Evolutionary conservation across 2,329 filamentous ascomycete genomes (phyloP), one percentile per base, ranked within the genome.

Genomic region (Claviceps spartinae): DNA sequence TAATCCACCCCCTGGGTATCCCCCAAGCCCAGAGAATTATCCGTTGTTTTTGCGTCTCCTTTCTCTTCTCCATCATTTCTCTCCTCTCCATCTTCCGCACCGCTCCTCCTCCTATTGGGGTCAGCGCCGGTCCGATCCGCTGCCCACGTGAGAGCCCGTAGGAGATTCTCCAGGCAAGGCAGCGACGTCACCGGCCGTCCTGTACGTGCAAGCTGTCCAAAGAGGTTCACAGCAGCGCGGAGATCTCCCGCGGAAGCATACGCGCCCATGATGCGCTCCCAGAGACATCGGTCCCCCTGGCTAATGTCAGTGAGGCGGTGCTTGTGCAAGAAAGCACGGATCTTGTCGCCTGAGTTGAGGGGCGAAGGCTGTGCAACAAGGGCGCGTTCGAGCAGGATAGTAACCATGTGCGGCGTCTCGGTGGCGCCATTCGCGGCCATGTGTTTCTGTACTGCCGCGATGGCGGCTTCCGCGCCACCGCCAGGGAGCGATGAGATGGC

Each of bases 191-290:
- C 64, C 4, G 68, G 66, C 26, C 72, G 66, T 11, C 67, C 62
- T 5, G 60, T 61, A 51, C 67, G 61, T 18, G 60, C 62, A 34
- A 79, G 66, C 54, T 69, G 66, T 49, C 71, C 64, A 57, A 79
- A 77, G 41, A 79, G 66, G 47, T 61, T 61, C 59, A 78, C 67
- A 2, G 79, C 78, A 36, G 65, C 69, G 37, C 63, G 63, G 0
- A 73, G 66, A 53, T 82, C 73, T 46, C 77, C 76, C 9, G 69
- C 65, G 13, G 65, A 57, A 7, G 83, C 78, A 62, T 84, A 87
- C 1, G 83, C 84, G 61, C 81, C 78, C 56, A 89, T 76, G 55
- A 85, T 72, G 50, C 82, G 76, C 64, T 87, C 83, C 75, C 82
- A 88, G 58, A 89, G 80, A 14, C 82, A 73, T 55, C 73, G 72